A percentile compares a stretch with the other conserved stretches of the same genome.
Conservation (phyloP, 2,329 filamentous ascomycete genomes). For the Hypoxylon sp. region DNA sequence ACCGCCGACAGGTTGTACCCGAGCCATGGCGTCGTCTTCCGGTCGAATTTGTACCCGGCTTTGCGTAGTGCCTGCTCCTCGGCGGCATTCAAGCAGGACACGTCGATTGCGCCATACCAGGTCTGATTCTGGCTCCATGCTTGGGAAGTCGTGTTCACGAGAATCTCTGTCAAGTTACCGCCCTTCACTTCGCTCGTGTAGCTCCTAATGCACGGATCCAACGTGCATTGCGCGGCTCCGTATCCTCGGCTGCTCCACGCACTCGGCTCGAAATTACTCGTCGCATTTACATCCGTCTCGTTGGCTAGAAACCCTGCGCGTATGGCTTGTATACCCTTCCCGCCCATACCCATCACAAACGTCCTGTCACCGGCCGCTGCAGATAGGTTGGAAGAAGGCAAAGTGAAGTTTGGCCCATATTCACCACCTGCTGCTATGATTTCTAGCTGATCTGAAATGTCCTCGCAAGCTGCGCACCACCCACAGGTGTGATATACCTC, state of each 20-base stretch:
- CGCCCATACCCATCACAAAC: constrained; percentile 11
- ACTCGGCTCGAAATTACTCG: neutral
- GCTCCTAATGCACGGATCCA: constrained; percentile 17
- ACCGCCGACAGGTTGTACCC: constrained; percentile 1
- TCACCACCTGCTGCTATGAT: neutral
- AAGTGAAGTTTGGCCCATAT: constrained; percentile 8
- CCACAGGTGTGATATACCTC: constrained; percentile 16
- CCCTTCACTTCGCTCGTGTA: constrained; percentile 10
- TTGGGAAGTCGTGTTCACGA: constrained; percentile 1
- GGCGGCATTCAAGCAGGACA: constrained; percentile 10
- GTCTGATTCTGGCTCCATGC: neutral
- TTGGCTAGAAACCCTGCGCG: neutral
- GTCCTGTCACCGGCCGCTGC: constrained; percentile 5
- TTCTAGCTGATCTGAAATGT: constrained; percentile 23
- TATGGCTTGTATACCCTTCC: constrained; percentile 5
- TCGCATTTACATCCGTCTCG: neutral
- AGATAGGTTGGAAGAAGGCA: constrained; percentile 20
- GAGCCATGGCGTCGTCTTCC: constrained; percentile 15
- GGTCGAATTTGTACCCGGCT: constrained; percentile 20
- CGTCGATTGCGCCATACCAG: constrained; percentile 4
- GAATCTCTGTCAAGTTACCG: constrained; percentile 19
- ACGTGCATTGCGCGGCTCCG: constrained; percentile 23
- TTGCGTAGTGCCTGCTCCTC: constrained; percentile 11
- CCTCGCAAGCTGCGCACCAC: constrained; percentile 24
- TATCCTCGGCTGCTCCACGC: constrained; percentile 21